Evolutionary conservation across 2,329 filamentous ascomycete species (phyloP), one percentile per base, ranked within the genome.

Genomic region (Aspergillus sp.): DNA sequence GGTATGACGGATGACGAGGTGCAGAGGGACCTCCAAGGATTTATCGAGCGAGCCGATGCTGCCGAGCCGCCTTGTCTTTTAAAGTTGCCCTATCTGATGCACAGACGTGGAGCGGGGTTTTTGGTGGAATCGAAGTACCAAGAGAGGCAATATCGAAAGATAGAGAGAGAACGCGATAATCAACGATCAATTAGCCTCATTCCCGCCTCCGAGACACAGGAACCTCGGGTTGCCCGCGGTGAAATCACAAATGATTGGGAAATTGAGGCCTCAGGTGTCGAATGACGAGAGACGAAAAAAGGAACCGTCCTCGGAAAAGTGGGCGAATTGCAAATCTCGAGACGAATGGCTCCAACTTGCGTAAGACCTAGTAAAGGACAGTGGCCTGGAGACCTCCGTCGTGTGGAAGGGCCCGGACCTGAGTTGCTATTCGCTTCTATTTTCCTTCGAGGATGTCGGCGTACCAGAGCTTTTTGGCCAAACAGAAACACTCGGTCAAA

Each of bases 51-150:
- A 66, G 66, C 68, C 66, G 71, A 74, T 70, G 64, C 64, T 72
- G 66, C 68, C 68, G 68, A 70, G 66, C 60, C 64, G 62, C 64
- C 65, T 59, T 62, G 57, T 62, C 59, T 63, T 68, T 72, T 61
- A 61, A 65, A 67, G 68, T 74, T 69, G 64, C 63, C 61, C 69
- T 74, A 67, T 67, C 64, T 63, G 67, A 62, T 68, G 72, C 66
- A 72, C 70, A 68, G 71, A 71, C 66, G 63, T 69, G 67, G 11
- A 30, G 71, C 69, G 68, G 68, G 66, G 70, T 67, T 52, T 61
- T 58, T 61, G 48, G 63, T 62, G 68, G 67, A 69, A 62, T 60
- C 58, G 65, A 71, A 69, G 73, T 68, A 70, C 60, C 55, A 64
- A 63, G 62, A 64, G 64, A 68, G 68, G 68, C 66, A 66, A 30